phyloP scores from a whole-genome alignment of 2,329 filamentous ascomycete genomes.

The Pseudogymnoascus sp. region DNA sequence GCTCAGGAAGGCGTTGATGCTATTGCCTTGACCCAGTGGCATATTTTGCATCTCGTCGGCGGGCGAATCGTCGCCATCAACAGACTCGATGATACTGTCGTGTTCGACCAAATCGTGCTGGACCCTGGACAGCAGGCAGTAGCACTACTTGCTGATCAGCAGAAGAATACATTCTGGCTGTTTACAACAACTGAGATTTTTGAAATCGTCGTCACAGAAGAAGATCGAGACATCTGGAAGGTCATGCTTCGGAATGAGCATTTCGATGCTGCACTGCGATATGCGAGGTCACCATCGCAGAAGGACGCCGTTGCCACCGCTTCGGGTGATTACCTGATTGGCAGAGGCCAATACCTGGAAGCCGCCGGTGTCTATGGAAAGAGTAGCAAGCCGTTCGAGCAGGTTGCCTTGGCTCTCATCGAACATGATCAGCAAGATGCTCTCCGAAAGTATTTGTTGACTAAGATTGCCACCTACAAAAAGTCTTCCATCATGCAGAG shows the following conservation, averaged over 20 bases:
- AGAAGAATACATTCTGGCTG: constrained; percentile 96
- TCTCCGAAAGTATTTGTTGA: constrained; percentile 78
- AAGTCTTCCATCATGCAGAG: constrained; percentile 85
- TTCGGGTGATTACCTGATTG: constrained; percentile 80
- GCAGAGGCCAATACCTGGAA: constrained; percentile 74
- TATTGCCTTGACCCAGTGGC: constrained; percentile 86
- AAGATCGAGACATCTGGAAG: constrained; percentile 90
- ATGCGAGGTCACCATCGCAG: constrained; percentile 72
- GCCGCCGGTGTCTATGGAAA: constrained; percentile 87
- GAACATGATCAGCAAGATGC: constrained; percentile 88
- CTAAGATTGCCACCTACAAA: constrained; percentile 75
- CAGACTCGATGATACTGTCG: constrained; percentile 73
- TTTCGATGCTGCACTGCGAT: constrained; percentile 81
- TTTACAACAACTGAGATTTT: constrained; percentile 89
- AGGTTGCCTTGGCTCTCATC: constrained; percentile 85
- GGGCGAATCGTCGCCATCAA: constrained; percentile 80
- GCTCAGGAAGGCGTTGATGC: constrained; percentile 69
- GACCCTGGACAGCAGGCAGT: constrained; percentile 71
- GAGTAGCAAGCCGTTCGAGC: constrained; percentile 94
- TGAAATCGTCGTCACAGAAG: constrained; percentile 84
- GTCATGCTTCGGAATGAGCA: constrained; percentile 82
- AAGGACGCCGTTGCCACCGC: constrained; percentile 88
- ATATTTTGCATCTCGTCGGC: constrained; percentile 77
- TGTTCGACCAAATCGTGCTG: constrained; percentile 83
- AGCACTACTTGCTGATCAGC: constrained; percentile 80